A percentile compares a stretch with the other conserved stretches of the same genome.
phyloP scores from a whole-genome alignment of 352 stramenopile species.

The Globisporangium apiculatum region DNA sequence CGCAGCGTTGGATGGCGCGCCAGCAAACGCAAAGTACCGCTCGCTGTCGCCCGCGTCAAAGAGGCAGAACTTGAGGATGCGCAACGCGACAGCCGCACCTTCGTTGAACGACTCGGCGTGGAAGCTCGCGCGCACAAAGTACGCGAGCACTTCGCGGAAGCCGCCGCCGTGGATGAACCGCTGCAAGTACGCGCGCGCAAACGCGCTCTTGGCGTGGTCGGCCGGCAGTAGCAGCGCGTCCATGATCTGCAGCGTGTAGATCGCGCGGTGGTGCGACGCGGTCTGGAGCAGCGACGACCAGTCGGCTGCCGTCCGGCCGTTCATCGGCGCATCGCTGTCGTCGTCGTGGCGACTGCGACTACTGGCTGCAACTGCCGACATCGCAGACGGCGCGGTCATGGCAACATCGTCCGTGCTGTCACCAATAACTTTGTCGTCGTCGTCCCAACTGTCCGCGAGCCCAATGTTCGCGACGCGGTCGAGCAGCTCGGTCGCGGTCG shows the following conservation, averaged over 20 bases:
- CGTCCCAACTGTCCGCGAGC: constrained; percentile 16
- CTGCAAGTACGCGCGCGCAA: constrained; percentile 55
- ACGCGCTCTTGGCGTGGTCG: constrained; percentile 42
- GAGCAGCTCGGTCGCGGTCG: constrained; percentile 64
- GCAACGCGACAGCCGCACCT: constrained; percentile 71
- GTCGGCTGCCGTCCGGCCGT: constrained; percentile 19
- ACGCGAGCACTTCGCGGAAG: constrained; percentile 78
- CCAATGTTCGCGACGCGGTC: constrained; percentile 55
- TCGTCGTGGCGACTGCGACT: no score
- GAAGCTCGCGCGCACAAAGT: constrained; percentile 72
- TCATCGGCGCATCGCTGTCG: not conserved
- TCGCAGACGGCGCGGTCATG: constrained; percentile 23
- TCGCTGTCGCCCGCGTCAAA: constrained; percentile 64
- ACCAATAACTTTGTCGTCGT: not conserved
- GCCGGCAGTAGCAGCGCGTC: constrained; percentile 76
- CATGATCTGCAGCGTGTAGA: constrained; percentile 87
- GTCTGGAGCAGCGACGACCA: constrained; percentile 66
- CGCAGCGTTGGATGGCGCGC: not conserved
- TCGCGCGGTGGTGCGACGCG: constrained; percentile 71
- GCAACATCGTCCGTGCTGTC: constrained; percentile 19
- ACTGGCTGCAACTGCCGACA: constrained; percentile 5
- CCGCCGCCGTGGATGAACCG: constrained; percentile 71
- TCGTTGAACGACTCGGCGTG: constrained; percentile 75
- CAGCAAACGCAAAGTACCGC: constrained; percentile 25
- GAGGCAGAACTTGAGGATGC: constrained; percentile 80